Percentiles rank a stretch among this genome's conserved stretches.
These are phyloP conservation scores for Colletotrichum spinosum DNA, from an alignment of 2,329 filamentous ascomycete species.

Conservation along the genomic window DNA sequence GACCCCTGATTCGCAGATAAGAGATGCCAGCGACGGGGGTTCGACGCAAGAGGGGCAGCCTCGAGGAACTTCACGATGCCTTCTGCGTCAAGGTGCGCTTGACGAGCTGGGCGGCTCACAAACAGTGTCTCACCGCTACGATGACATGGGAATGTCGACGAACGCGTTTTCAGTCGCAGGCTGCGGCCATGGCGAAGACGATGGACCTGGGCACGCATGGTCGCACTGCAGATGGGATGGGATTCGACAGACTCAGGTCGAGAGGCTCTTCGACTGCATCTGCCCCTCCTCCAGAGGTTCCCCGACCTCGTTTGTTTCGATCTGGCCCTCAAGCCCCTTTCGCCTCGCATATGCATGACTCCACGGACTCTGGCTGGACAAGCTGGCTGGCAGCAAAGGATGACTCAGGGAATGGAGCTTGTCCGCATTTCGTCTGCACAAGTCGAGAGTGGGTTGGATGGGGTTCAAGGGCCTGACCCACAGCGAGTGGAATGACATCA, in stretches of 20 bases:
- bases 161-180: conserved; percentile 13
- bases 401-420: conserved; percentile 4
- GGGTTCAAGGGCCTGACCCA: conserved; percentile 7
- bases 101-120: too few relatives aligned
- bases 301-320: conserved; percentile 31
- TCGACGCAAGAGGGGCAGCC: conserved; percentile 1
- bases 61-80: neutral
- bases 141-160: conserved; percentile 10
- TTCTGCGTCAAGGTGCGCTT: neutral
- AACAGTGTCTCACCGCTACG: conserved; percentile 25
- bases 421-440: too few relatives aligned
- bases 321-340: conserved; percentile 33
- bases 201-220: conserved; percentile 4
- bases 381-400: conserved; percentile 12
- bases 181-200: conserved; percentile 3
- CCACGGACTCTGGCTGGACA: conserved; percentile 28
- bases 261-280: conserved; percentile 8
- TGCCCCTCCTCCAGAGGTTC: conserved; percentile 9
- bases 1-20: too few relatives aligned
- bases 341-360: conserved; percentile 31
- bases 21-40: neutral
- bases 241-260: conserved; percentile 9
- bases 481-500: conserved; percentile 30
- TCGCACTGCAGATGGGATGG: conserved; percentile 21
- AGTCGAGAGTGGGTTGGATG: too few relatives aligned